These are phyloP conservation scores for Phytophthora sojae DNA, from an alignment of 352 stramenopile genomes.

Conservation along the genomic window DNA sequence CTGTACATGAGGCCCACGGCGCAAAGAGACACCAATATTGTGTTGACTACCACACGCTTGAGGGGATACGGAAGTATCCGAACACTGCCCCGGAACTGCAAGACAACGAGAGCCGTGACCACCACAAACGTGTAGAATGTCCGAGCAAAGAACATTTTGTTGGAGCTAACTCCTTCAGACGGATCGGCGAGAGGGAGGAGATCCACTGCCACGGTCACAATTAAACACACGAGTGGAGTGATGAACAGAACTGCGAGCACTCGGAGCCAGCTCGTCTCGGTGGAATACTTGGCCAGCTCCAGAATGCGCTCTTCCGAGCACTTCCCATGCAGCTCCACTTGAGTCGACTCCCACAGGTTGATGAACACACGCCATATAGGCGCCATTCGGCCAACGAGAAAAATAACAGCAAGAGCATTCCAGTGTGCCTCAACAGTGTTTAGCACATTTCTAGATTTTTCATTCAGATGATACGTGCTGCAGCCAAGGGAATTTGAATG, in stretches of 20 bases:
- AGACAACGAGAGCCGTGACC: not conserved
- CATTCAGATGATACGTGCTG: no score
- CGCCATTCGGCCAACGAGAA: not conserved
- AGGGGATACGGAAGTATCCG: not conserved
- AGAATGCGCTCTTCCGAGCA: slow-evolving; percentile 12
- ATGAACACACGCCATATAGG: not conserved
- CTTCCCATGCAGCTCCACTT: slow-evolving; percentile 24
- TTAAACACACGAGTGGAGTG: slow-evolving; percentile 24
- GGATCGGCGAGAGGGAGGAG: slow-evolving; percentile 19
- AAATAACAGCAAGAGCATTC: no score
- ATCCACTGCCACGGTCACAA: slow-evolving; percentile 23
- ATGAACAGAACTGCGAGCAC: slow-evolving; percentile 13
- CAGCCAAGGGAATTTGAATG: no score
- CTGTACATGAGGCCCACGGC: slow-evolving; percentile 5
- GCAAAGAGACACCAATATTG: not conserved
- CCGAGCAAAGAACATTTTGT: slow-evolving; percentile 13
- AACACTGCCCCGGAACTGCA: slow-evolving; percentile 6
- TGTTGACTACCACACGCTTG: not conserved
- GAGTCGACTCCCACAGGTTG: slow-evolving; percentile 17
- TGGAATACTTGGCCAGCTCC: slow-evolving; percentile 3
- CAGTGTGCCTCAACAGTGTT: no score
- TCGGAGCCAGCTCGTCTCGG: slow-evolving; percentile 1
- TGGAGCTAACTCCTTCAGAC: not conserved
- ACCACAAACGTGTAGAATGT: slow-evolving; percentile 12
- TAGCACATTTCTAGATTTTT: no score